Conservation (phyloP, 2,329 filamentous ascomycete genomes). For the Aspergillus fructus region DNA sequence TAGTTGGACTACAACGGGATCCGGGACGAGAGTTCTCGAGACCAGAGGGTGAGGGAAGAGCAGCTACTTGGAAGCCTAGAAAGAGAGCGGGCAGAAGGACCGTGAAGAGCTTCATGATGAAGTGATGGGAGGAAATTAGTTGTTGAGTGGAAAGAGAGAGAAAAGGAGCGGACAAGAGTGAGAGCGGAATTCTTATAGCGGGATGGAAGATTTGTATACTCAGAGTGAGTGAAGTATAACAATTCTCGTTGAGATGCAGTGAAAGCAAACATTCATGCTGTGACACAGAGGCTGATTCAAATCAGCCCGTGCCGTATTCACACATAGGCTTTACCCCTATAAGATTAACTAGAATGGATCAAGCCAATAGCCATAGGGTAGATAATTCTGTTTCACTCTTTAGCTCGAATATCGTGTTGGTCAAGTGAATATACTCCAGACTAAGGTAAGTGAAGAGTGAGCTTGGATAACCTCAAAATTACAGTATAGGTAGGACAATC, state of each 20-base stretch:
- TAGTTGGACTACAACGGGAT: background rate
- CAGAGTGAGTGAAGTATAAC: background rate
- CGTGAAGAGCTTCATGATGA: slow-evolving; percentile 5
- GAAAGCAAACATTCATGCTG: slow-evolving; percentile 5
- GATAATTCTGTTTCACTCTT: no score
- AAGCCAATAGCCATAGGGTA: background rate
- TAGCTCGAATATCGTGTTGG: no score
- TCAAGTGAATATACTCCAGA: background rate
- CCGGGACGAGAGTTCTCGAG: background rate
- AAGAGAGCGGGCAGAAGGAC: background rate
- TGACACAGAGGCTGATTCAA: background rate
- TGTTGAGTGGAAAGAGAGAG: background rate
- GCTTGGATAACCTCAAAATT: background rate
- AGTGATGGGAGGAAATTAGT: background rate
- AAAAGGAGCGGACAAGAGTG: background rate
- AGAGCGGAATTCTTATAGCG: background rate
- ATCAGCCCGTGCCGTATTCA: background rate
- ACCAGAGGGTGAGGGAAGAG: background rate
- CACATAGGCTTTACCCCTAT: background rate
- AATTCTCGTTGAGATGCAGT: slow-evolving; percentile 4
- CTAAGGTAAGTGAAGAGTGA: background rate
- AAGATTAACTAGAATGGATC: background rate
- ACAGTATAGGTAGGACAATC: background rate
- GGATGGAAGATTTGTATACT: background rate
- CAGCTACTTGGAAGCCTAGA: background rate